phyloP scores from a whole-genome alignment of 345 rosid species.

The Mallotus nudiflorus region DNA sequence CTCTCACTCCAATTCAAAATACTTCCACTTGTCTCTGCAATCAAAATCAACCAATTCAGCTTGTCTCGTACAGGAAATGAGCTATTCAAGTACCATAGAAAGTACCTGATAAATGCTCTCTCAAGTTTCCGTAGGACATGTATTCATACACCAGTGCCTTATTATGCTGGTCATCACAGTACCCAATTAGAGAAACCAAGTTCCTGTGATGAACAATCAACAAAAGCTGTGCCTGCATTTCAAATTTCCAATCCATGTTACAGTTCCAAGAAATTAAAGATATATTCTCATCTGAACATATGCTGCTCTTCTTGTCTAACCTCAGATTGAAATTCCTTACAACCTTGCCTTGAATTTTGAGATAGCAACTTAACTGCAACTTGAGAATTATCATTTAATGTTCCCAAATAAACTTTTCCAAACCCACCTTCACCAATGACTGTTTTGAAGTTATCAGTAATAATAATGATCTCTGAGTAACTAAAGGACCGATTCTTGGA shows the following conservation, averaged over 20 bases:
- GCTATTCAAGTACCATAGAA: too few relatives aligned
- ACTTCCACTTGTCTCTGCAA: background rate
- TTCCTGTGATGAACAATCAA: constrained; percentile 17
- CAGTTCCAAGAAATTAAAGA: too few relatives aligned
- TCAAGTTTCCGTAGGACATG: constrained; percentile 11
- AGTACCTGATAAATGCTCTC: constrained; percentile 3
- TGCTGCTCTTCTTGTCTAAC: constrained; percentile 10
- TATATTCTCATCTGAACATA: too few relatives aligned
- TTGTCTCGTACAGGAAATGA: too few relatives aligned
- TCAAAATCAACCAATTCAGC: too few relatives aligned
- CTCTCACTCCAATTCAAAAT: constrained; percentile 7
- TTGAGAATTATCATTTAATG: constrained; percentile 41
- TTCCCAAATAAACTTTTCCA: constrained; percentile 51
- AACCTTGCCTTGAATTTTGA: constrained; percentile 43
- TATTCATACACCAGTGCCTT: constrained; percentile 11
- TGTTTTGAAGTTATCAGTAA: constrained; percentile 44
- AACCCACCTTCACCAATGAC: constrained; percentile 55
- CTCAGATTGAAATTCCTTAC: constrained; percentile 50
- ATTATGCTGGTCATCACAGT: background rate
- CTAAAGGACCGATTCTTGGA: constrained; percentile 33
- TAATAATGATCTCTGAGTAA: constrained; percentile 32
- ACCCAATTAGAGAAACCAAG: constrained; percentile 10
- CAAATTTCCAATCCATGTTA: too few relatives aligned
- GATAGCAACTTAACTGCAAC: constrained; percentile 67
- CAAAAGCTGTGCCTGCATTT: constrained; percentile 7